A percentile compares a stretch with the other conserved stretches of the same genome.
Conservation (phyloP, 169 alveolate genomes). For the Plasmodium gonderi region DNA sequence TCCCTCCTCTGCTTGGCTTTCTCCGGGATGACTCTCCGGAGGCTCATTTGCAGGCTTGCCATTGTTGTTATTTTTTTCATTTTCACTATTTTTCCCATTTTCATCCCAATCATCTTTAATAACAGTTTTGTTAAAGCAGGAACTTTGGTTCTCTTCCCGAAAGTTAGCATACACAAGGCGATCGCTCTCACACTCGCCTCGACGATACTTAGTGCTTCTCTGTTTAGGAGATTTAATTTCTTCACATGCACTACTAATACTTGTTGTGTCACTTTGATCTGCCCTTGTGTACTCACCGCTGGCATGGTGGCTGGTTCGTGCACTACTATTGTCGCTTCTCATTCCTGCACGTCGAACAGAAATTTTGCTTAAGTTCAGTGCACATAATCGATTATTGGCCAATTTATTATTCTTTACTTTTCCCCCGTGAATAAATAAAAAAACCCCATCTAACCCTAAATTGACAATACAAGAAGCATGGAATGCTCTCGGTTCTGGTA, state of each 20-base stretch:
- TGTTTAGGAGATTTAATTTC: not conserved
- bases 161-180: not conserved
- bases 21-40: not conserved
- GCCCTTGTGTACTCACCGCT: not conserved
- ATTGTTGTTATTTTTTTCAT: not conserved
- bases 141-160: not conserved
- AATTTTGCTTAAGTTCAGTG: slow-evolving; percentile 30
- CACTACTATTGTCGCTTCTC: not conserved
- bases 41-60: not conserved
- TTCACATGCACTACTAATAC: not conserved
- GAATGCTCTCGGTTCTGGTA: slow-evolving; percentile 71
- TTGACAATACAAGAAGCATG: slow-evolving; percentile 71
- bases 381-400: slow-evolving; percentile 43
- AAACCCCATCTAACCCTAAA: slow-evolving; percentile 50
- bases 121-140: not conserved
- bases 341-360: not conserved
- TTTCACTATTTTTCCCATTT: not conserved
- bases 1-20: not conserved
- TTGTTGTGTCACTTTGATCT: not conserved
- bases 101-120: slow-evolving; percentile 2
- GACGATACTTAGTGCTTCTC: not conserved
- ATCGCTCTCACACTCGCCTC: not conserved
- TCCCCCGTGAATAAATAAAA: slow-evolving; percentile 74
- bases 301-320: not conserved
- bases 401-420: slow-evolving; percentile 45